Evolutionary conservation across 495 filamentous ascomycete genomes (phyloP), one percentile per base, ranked within the genome.

Genomic region (Daldinia loculata): DNA sequence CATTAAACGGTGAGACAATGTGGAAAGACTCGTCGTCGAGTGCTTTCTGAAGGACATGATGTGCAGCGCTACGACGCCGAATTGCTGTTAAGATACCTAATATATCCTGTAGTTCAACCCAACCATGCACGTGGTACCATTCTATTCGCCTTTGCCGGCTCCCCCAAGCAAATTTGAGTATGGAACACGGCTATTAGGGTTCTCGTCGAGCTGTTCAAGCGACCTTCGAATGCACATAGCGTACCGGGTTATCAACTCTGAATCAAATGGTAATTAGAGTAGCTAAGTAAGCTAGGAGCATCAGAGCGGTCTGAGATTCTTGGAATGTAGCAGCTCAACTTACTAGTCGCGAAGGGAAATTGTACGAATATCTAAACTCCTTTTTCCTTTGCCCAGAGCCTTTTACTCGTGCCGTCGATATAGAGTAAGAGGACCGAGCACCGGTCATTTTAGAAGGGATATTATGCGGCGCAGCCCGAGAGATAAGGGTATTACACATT

Each of bases 361-460:
- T 53, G 27, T 27, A 53, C 17, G 26, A 30, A 15, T 12, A 53
- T 22, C 19, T 36, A 41, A 41, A 41, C 17, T 41, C 39, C 11
- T n/a, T 27, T 27, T 52, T 27, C 22, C 50, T 52, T 30, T 29
- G 50, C 50, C 26, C 6, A 17, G 12, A 2, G 12, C 4, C 27
- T 30, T 53, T n/a, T 53, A 53, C 12, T n/a, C 7, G 5, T 29
- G 50, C 50, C 7, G 50, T 53, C 27, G 26, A 53, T 53, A 53
- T 53, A 53, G 50, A 53, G 50, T 53, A 30, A 53, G 50, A 53
- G 50, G 27, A 4, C 50, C 50, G 26, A 53, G 50, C 50, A 53
- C 26, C 0, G 15, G 4, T 53, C 27, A 53, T 29, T 53, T 53
- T 29, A 30, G 15, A 53, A 53, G 24, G 50, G 50, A 29, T 53